Percentiles rank a stretch among this genome's conserved stretches.
These are phyloP conservation scores for Plasmopara halstedii DNA, from an alignment of 352 stramenopile species.

Conservation along the genomic window DNA sequence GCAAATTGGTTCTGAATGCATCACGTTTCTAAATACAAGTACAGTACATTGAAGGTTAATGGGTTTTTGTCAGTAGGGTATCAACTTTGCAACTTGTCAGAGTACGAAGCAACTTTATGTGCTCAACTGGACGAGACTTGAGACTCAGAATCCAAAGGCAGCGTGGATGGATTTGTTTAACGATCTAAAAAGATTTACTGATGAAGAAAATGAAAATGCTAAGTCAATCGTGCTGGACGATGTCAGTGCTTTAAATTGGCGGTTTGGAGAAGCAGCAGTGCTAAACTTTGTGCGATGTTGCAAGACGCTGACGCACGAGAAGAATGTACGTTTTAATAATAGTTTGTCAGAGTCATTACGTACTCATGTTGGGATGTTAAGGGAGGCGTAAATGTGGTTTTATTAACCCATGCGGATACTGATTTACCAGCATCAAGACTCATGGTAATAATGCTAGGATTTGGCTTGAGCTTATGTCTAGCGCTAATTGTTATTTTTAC, in stretches of 20 bases:
- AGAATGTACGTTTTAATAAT: constrained; percentile 21
- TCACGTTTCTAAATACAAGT: background rate
- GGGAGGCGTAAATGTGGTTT: constrained; percentile 38
- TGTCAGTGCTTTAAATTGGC: constrained; percentile 50
- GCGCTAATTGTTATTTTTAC: too few relatives aligned
- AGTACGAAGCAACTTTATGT: constrained; percentile 31
- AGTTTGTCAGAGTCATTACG: background rate
- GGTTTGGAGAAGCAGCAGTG: constrained; percentile 31
- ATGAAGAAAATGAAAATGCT: background rate
- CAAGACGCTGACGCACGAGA: constrained; percentile 44
- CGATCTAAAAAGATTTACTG: constrained; percentile 13
- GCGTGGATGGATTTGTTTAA: constrained; percentile 26
- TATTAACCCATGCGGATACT: constrained; percentile 50
- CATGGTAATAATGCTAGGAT: constrained; percentile 6
- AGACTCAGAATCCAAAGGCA: background rate
- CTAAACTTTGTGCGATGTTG: constrained; percentile 58
- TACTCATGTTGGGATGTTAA: constrained; percentile 7
- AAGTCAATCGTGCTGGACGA: constrained; percentile 63
- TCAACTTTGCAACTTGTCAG: constrained; percentile 35
- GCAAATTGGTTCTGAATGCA: constrained; percentile 42
- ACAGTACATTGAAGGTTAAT: background rate
- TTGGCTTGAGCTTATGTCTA: background rate
- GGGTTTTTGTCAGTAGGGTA: constrained; percentile 21
- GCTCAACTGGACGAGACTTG: constrained; percentile 30
- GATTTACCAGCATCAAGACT: constrained; percentile 16